These are phyloP conservation scores for Aspergillus aculeatinus DNA, from an alignment of 2,329 filamentous ascomycete genomes.

Conservation along the genomic window DNA sequence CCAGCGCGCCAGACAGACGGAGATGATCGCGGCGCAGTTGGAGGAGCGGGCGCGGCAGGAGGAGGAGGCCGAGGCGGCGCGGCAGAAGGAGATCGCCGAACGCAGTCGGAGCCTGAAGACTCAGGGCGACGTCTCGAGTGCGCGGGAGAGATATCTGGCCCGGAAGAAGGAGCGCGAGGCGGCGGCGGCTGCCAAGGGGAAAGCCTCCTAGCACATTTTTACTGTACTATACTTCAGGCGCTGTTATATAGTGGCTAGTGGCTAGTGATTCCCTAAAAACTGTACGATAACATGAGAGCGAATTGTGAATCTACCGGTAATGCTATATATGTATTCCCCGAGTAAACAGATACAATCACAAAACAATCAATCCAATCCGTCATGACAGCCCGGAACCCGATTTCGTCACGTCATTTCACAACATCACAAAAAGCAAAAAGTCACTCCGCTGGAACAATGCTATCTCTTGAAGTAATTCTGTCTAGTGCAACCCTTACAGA, in stretches of 20 bases:
- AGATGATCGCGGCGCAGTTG: conserved; percentile 61
- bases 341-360: neutral
- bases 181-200: conserved; percentile 32
- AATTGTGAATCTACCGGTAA: neutral
- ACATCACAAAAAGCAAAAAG: neutral
- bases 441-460: neutral
- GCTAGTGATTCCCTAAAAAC: too few relatives aligned
- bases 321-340: too few relatives aligned
- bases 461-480: neutral
- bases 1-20: conserved; percentile 57
- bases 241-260: neutral
- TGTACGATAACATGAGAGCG: neutral
- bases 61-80: conserved; percentile 58
- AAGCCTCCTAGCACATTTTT: conserved; percentile 14
- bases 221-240: neutral
- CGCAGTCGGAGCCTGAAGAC: conserved; percentile 60
- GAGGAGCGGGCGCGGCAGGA: conserved; percentile 56
- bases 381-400: neutral
- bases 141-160: conserved; percentile 61
- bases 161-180: conserved; percentile 55
- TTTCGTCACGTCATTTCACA: neutral
- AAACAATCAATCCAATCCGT: neutral
- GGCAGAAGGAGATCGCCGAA: conserved; percentile 53
- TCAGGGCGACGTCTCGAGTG: conserved; percentile 57
- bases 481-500: neutral